Evolutionary conservation across 768 basidiomycete species (phyloP).

Genomic region (Sistotremastrum suecicum): DNA sequence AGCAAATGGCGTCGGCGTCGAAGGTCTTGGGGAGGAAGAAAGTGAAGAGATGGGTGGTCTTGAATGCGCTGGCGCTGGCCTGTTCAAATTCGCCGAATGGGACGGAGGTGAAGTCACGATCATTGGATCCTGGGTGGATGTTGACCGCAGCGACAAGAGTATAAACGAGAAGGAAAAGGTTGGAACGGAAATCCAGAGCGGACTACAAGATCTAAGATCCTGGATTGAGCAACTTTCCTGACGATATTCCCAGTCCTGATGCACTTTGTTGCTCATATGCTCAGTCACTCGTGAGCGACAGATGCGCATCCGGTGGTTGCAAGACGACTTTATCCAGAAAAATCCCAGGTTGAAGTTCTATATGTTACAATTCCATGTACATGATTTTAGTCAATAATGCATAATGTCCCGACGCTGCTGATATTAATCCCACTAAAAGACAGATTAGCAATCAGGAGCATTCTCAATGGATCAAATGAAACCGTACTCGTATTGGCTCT

Average conservation of each 20-base stretch:
- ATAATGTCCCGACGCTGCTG: background rate
- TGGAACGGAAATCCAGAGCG: conserved; percentile 11
- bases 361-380: too few species aligned
- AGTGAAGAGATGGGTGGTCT: conserved; percentile 54
- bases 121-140: conserved; percentile 38
- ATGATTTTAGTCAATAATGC: too few species aligned
- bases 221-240: too few species aligned
- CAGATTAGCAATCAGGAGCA: background rate
- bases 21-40: conserved; percentile 60
- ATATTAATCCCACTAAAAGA: conserved; percentile 29
- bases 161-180: conserved; percentile 4
- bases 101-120: conserved; percentile 72
- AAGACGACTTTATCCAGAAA: too few species aligned
- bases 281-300: too few species aligned
- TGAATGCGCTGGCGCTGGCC: conserved; percentile 40
- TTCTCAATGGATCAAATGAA: too few species aligned
- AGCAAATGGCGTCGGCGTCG: conserved; percentile 51
- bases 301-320: too few species aligned
- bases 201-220: too few species aligned
- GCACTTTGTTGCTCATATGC: too few species aligned
- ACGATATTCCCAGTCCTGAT: too few species aligned
- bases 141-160: conserved; percentile 15
- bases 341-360: too few species aligned
- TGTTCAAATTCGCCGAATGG: conserved; percentile 70
- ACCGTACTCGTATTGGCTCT: conserved; percentile 18